These are phyloP conservation scores for Fusarium torulosum DNA, from an alignment of 2,329 filamentous ascomycete species.

Conservation along the genomic window DNA sequence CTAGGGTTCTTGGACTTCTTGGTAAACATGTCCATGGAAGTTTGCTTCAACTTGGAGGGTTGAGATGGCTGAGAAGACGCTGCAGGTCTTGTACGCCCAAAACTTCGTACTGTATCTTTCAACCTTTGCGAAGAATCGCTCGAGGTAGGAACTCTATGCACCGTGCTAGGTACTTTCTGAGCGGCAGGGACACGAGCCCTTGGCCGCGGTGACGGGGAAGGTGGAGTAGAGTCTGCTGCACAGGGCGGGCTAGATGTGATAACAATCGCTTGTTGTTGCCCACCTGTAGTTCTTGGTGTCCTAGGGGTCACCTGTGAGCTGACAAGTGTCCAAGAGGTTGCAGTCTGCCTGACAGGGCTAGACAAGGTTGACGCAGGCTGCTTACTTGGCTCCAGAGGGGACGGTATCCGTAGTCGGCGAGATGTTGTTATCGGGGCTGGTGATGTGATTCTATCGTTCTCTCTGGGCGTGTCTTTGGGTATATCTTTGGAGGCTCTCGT, in stretches of 20 bases:
- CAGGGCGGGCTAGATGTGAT: constrained; percentile 60
- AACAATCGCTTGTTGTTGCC: constrained; percentile 56
- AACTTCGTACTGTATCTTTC: constrained; percentile 11
- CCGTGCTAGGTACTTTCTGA: constrained; percentile 41
- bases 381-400: constrained; percentile 54
- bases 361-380: constrained; percentile 47
- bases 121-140: constrained; percentile 39
- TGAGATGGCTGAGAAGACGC: constrained; percentile 21
- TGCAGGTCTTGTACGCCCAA: constrained; percentile 2
- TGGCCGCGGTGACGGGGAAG: constrained; percentile 42
- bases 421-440: constrained; percentile 20
- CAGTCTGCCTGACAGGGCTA: constrained; percentile 38
- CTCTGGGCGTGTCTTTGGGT: background rate
- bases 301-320: constrained; percentile 61
- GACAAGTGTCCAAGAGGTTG: constrained; percentile 55
- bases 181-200: constrained; percentile 19
- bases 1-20: constrained; percentile 16
- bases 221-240: constrained; percentile 48
- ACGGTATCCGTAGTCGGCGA: constrained; percentile 44
- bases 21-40: constrained; percentile 51
- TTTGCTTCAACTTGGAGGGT: constrained; percentile 49
- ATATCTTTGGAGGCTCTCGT: constrained; percentile 5
- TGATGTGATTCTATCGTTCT: background rate
- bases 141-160: constrained; percentile 46
- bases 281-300: constrained; percentile 42